A percentile compares a stretch with the other conserved stretches of the same genome.
Conservation (phyloP, 225 moss, liverwort and hornwort genomes). For the Straminergon stramineum region DNA sequence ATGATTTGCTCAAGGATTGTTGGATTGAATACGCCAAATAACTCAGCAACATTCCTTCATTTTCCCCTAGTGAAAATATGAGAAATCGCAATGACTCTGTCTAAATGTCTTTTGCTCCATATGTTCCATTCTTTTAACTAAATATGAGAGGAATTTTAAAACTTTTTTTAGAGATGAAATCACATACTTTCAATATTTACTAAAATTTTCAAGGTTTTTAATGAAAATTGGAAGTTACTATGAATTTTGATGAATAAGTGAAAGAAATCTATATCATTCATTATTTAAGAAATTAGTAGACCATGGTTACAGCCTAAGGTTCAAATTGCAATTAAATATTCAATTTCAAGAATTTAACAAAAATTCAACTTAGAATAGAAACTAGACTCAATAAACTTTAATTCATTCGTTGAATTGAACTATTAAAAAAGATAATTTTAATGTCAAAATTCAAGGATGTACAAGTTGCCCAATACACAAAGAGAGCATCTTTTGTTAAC, state of each 20-base stretch:
- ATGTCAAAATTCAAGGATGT: neutral
- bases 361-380: neutral
- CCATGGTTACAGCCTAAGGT: neutral
- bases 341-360: neutral
- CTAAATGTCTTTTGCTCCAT: rapidly evolving
- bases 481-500: neutral
- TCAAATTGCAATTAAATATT: neutral
- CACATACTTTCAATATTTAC: neutral
- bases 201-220: too few relatives aligned
- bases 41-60: neutral
- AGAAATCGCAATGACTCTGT: too few relatives aligned
- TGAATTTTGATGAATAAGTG: too few relatives aligned
- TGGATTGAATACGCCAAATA: neutral
- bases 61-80: too few relatives aligned
- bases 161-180: neutral
- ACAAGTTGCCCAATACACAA: neutral
- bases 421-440: neutral
- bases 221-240: neutral
- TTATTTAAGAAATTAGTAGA: too few relatives aligned
- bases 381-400: neutral
- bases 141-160: neutral
- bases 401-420: neutral
- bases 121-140: neutral
- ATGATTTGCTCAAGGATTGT: neutral
- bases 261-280: neutral